Percentiles rank a stretch among this genome's conserved stretches.
These are phyloP conservation scores for Paraurostyla sp. DNA, from an alignment of 73 alveolate species.

Conservation along the genomic window DNA sequence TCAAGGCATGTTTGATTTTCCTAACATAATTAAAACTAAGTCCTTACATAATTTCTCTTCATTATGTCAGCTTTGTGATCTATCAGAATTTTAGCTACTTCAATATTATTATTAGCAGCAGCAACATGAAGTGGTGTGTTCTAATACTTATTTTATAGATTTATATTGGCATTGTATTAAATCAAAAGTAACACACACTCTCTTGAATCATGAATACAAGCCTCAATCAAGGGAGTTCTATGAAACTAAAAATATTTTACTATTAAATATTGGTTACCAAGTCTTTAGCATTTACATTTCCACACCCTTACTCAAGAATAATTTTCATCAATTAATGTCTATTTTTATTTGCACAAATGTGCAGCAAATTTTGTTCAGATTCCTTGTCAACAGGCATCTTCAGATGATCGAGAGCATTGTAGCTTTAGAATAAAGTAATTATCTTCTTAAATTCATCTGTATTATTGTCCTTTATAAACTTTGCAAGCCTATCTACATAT, in stretches of 20 bases:
- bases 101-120: conserved; percentile 29
- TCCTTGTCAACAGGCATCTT: too few species aligned
- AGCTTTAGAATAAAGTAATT: too few species aligned
- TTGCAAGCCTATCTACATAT: too few species aligned
- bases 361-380: too few species aligned
- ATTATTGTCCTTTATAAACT: too few species aligned
- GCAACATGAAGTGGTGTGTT: conserved; percentile 65
- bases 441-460: too few species aligned
- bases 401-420: too few species aligned
- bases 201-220: neutral
- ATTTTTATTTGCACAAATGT: too few species aligned
- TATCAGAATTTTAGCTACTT: conserved; percentile 20
- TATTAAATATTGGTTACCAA: neutral
- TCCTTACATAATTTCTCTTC: conserved; percentile 56
- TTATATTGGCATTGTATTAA: conserved; percentile 12
- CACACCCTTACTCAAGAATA: too few species aligned
- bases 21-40: neutral
- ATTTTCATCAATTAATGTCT: too few species aligned
- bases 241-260: neutral
- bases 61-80: conserved; percentile 58
- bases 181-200: neutral
- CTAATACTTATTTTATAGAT: conserved; percentile 26
- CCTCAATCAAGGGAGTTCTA: conserved; percentile 43
- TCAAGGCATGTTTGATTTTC: conserved; percentile 52
- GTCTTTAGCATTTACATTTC: conserved; percentile 45